Evolutionary conservation across 106 monocot species (phyloP), one percentile per base, ranked within the genome.

Genomic region (Chionographis japonica): DNA sequence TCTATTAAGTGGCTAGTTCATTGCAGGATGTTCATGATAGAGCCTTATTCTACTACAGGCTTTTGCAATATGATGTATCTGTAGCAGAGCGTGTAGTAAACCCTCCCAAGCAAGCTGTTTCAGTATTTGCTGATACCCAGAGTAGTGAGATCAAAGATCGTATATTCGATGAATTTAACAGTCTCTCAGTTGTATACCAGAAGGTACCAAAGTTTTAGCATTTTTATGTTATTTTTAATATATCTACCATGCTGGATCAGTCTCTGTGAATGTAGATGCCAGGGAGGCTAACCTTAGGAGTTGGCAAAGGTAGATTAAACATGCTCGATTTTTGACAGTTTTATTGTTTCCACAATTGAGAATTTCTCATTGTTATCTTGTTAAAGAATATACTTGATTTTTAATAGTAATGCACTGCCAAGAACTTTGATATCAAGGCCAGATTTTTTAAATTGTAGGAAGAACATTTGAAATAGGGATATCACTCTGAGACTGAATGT

Each of bases 1-100:
- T 37, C 5, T 59, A 49, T 66, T 66, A 53, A 66, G 63, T 64
- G 52, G 27, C 6, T 36, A 52, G 6, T 77, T 78, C 40, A 60
- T 77, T 86, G 58, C 86, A 98, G 97, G 97, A 98, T 85, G 97
- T 98, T 71, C 97, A 93, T 77, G 97, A 98, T 74, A 73, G 97
- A 78, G 97, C 92, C 40, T 87, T 98, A 58, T 90, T 98, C 77
- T 98, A 98, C 77, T 93, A 98, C 67, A 92, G 97, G 60, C 92
- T 98, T 62, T 74, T 98, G 77, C 97, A 98, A 53, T 73, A 92
- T 85, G 85, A 98, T 79, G 89, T 81, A 58, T 60, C 87, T 63
- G 78, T 79, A 9, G 97, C 97, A 71, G 92, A 98, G 50, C 68
- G 77, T 53, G 79, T 93, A 41, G 92, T 98, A 52, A 98, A 98